Evolutionary conservation across 2,329 filamentous ascomycete genomes (phyloP), one percentile per base, ranked within the genome.

Genomic region (Fusarium liriodendri): DNA sequence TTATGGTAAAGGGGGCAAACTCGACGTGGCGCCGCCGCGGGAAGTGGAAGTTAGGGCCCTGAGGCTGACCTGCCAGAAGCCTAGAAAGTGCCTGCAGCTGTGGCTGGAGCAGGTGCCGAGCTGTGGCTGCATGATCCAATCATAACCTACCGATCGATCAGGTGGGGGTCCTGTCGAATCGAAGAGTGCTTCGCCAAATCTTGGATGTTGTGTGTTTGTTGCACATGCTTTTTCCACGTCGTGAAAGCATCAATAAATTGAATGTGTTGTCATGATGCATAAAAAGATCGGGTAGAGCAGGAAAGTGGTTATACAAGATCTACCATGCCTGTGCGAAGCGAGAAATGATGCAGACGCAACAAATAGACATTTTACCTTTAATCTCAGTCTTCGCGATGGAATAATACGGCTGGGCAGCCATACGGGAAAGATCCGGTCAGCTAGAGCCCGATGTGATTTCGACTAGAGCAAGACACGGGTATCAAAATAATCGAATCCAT

Each of bases 101-200:
- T 76, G 73, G 73, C 73, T 76, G 63, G 35, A 47, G 16, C 40
- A 59, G 45, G 14, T 62, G 29, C 68, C 52, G 58, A 62, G 42
- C 20, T 68, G 74, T 76, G 73, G 74, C 74, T 76, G 71, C 71
- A 64, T 65, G 5, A 2, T 6, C 70, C 73, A 75, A 73, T 67
- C 20, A 65, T 6, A 11, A 20, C 45, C 14, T 33, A 20, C 25
- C 9, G 38, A 63, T 68, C 59, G 64, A 71, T 73, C 62, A 59
- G 25, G 54, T 60, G 60, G 33, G 32, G 47, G 47, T 20, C 18
- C 27, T 35, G 45, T 20, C 27, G 14, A 29, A 67, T 64, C 50
- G 57, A 71, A 62, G 20, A 22, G 58, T n/a, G 22, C 10, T 18
- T 16, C 32, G 32, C 4, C n/a, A 29, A 47, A 52, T 58, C 45